Evolutionary conservation across 1,284 basidiomycete species (phyloP).

Genomic region (Golubevia pallescens): DNA sequence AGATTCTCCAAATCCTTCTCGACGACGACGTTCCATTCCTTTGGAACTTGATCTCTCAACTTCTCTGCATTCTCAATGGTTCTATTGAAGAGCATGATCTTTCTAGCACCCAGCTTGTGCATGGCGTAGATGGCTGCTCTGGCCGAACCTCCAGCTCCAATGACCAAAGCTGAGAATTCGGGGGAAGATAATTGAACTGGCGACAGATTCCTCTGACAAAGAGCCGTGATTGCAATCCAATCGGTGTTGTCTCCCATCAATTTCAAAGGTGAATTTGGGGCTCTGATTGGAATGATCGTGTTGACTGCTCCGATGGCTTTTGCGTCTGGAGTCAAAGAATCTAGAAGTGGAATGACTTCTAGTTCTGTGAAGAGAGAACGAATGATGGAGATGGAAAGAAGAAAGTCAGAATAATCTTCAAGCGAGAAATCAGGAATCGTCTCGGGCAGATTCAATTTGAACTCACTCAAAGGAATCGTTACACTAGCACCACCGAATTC

Average conservation of each 20-base stretch:
- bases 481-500: conserved; percentile 62
- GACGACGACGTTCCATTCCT: conserved; percentile 49
- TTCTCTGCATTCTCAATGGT: conserved; percentile 43
- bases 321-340: conserved; percentile 46
- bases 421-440: not conserved
- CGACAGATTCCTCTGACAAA: conserved; percentile 22
- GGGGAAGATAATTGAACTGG: conserved; percentile 22
- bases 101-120: conserved; percentile 44
- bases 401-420: not conserved
- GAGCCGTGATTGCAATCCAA: conserved; percentile 52
- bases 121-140: conserved; percentile 58
- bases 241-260: conserved; percentile 61
- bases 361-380: conserved; percentile 18
- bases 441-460: no score
- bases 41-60: conserved; percentile 33
- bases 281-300: conserved; percentile 45
- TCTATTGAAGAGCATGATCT: conserved; percentile 57
- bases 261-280: not conserved
- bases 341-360: conserved; percentile 46
- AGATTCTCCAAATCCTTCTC: conserved; percentile 26
- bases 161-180: conserved; percentile 42
- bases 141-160: conserved; percentile 60
- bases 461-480: conserved; percentile 52
- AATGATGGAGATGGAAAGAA: not conserved
- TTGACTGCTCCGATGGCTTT: conserved; percentile 59